Evolutionary conservation across 106 monocot species (phyloP), one percentile per base, ranked within the genome.

Genomic region (Dendrobium nobile): DNA sequence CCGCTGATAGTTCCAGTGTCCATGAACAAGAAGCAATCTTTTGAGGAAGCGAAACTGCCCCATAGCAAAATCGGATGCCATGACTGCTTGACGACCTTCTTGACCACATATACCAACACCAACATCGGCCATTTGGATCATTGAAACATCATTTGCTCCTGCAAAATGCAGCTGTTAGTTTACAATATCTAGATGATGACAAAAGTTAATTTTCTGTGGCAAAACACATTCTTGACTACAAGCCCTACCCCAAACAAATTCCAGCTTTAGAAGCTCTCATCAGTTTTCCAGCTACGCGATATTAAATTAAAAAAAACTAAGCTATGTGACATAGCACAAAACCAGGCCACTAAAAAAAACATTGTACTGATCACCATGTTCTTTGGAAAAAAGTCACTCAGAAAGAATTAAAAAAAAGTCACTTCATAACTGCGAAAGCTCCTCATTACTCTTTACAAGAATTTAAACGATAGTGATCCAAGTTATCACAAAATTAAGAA

Each of bases 51-150:
- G 88, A 75, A 96, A 96, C 78, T 94, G 96, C 4, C 96, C 96
- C 96, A 96, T 96, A 75, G 96, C 94, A 89, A 96, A 96, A 85
- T 96, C 96, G 79, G 96, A 90, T 72, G 96, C 96, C 96, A 96
- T 96, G 8, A 96, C 96, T 42, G 96, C 96, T 80, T 96, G 96
- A 59, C 96, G 96, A 77, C 96, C 96, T 92, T 96, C 96, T 80
- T 96, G 94, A 47, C 96, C 96, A 83, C 90, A 92, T 80, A 96
- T 94, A 19, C 96, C 96, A 77, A 96, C 85, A 80, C 96, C 96
- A 79, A 96, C 96, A 87, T 96, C 94, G 42, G 96, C 96, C 96
- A 96, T 96, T 86, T 96, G 96, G 74, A 96, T 96, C 96, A 96
- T 96, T 64, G 96, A 96, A 82, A 96, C 96, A 89, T 96, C 96